phyloP scores from a whole-genome alignment of 108 stramenopile species.

The Cylindrotheca fusiformis region DNA sequence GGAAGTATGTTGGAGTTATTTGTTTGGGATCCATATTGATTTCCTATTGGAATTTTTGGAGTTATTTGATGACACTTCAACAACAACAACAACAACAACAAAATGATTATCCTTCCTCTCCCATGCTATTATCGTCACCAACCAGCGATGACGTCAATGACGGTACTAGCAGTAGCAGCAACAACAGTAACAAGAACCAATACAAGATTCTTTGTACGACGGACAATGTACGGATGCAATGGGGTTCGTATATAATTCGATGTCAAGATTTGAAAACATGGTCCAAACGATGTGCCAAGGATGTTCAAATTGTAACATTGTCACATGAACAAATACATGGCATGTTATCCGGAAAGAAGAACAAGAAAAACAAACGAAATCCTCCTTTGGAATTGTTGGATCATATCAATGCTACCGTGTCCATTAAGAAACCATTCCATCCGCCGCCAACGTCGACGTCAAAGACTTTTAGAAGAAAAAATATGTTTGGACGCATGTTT shows the following conservation, averaged over 20 bases:
- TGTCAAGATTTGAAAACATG: constrained; percentile 15
- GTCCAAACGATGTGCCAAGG: constrained; percentile 3
- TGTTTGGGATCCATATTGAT: not conserved
- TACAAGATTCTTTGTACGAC: constrained; percentile 17
- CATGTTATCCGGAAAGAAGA: too few species aligned
- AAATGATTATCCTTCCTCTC: too few species aligned
- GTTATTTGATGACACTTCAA: too few species aligned
- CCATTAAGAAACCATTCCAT: not conserved
- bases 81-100: too few species aligned
- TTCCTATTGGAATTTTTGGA: too few species aligned
- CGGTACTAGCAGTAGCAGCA: not conserved
- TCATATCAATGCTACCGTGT: constrained; percentile 8
- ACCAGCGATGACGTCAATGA: too few species aligned
- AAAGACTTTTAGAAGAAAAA: too few species aligned
- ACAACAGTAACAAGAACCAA: not conserved
- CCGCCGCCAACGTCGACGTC: not conserved
- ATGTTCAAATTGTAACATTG: not conserved
- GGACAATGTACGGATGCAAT: constrained; percentile 1
- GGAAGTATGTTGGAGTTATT: too few species aligned
- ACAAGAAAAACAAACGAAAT: too few species aligned
- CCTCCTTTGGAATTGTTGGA: too few species aligned
- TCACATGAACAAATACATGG: constrained; percentile 7
- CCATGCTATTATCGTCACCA: too few species aligned
- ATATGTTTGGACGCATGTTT: constrained; percentile 10
- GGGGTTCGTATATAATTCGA: constrained; percentile 13